A percentile compares a stretch with the other conserved stretches of the same genome.
Evolutionary conservation across 768 basidiomycete species (phyloP).

Genomic region (Leccinellum rugosiceps): DNA sequence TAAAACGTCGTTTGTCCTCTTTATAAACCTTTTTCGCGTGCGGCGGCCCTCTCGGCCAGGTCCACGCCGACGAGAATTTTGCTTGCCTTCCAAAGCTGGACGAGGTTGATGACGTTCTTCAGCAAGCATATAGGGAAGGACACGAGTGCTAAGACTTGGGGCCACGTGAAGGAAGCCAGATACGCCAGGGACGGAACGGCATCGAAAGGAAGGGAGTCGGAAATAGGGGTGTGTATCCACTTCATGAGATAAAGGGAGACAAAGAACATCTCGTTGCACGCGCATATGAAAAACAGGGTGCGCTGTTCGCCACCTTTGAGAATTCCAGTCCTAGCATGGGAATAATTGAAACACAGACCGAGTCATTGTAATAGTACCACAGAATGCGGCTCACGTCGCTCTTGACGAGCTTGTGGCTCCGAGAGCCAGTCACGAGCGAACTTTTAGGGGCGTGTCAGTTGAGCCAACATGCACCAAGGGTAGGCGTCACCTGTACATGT

Average conservation of each 20-base stretch:
- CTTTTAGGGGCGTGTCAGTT: constrained; percentile 39
- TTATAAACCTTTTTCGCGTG: constrained; percentile 37
- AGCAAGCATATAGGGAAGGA: constrained; percentile 65
- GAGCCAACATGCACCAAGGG: too few species aligned
- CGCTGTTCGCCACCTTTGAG: constrained; percentile 41
- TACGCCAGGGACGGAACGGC: constrained; percentile 14
- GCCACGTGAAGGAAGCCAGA: constrained; percentile 58
- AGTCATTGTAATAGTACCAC: constrained; percentile 91
- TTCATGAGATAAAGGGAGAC: constrained; percentile 92
- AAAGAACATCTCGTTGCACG: constrained; percentile 94
- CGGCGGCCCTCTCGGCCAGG: constrained; percentile 76
- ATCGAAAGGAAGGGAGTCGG: constrained; percentile 15
- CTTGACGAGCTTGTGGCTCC: constrained; percentile 89
- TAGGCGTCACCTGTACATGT: constrained; percentile 88
- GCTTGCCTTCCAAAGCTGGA: constrained; percentile 98
- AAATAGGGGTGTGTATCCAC: constrained; percentile 74
- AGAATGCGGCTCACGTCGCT: constrained; percentile 92
- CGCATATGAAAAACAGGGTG: constrained; percentile 89
- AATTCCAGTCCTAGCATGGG: not conserved
- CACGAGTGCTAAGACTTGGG: constrained; percentile 62
- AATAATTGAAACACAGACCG: constrained; percentile 50
- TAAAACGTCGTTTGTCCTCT: not conserved
- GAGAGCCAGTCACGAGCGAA: constrained; percentile 90
- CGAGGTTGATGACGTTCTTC: constrained; percentile 93
- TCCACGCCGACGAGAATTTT: constrained; percentile 94